Evolutionary conservation across 768 basidiomycete species (phyloP), one percentile per base, ranked within the genome.

Genomic region (Cyclocybe aegerita): DNA sequence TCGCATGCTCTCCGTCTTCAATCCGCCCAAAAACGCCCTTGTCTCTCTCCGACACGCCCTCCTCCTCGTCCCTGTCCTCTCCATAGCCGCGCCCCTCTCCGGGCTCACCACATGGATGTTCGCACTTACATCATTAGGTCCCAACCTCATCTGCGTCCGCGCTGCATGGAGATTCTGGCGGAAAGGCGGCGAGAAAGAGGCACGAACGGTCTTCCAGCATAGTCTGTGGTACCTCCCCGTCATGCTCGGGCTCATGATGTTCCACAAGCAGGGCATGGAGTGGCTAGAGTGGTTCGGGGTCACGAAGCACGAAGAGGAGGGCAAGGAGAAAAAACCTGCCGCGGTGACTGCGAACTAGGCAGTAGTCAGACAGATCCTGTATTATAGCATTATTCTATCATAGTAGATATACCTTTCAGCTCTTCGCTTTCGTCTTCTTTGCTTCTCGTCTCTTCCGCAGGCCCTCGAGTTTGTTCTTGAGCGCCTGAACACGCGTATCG

Each of bases 61-160:
- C 34, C 75, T 93, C 29, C 78, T 95, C 45, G 60, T 88, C 17
- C 87, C 90, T 9, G 78, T 94, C 46, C 93, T 88, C 60, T 85
- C 87, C 14, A 58, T 93, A 43, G 75, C 96, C 46, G 73, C 90
- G 44, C 97, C 97, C 0, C 66, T 92, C n/a, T 86, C 92, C 2
- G 97, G 97, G 2, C 75, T 95, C 35, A 97, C 95, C n/a, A 93
- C 87, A 2, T 93, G 90, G 90, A 67, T 78, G 15, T 98, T 98
- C 62, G 90, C 91, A 1, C 50, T 88, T 11, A 88, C 91, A 5
- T 82, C 85, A 16, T 62, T 92, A 16, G 60, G 85, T 4, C 91
- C 94, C 5, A 98, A 98, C 60, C 71, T 70, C 11, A 65, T 95
- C 30, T 83, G 85, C 65, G 71, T 81, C 0, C 67, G 78, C 10